Evolutionary conservation across 1,284 basidiomycete genomes (phyloP).

Genomic region (Heliocybe sulcata): DNA sequence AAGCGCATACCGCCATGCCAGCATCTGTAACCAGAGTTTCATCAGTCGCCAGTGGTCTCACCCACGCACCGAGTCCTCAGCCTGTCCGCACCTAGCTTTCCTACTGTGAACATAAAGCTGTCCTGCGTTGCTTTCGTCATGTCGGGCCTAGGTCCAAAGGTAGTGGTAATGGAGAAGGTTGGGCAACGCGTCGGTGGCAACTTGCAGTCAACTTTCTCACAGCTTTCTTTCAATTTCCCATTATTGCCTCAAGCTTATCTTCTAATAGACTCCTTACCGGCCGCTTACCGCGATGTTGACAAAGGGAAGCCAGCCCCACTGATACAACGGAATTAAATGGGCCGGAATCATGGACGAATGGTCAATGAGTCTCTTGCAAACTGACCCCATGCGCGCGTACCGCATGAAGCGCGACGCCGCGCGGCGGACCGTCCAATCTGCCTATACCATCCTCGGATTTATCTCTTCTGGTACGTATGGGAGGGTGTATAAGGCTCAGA

Average conservation of each 20-base stretch:
- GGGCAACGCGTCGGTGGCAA: background rate
- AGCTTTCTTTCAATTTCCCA: background rate
- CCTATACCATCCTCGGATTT: constrained; percentile 93
- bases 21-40: constrained; percentile 43
- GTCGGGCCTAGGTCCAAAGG: background rate
- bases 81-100: constrained; percentile 52
- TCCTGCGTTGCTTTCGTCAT: constrained; percentile 34
- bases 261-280: no score
- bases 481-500: constrained; percentile 93
- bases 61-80: background rate
- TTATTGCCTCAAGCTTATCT: background rate
- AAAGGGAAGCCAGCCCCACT: no score
- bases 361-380: constrained; percentile 10
- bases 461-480: constrained; percentile 98
- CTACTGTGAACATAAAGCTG: constrained; percentile 63
- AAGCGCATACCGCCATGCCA: constrained; percentile 67
- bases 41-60: constrained; percentile 6
- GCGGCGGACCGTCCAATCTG: constrained; percentile 63
- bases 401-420: constrained; percentile 69
- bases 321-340: no score
- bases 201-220: background rate
- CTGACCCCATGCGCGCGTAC: constrained; percentile 81
- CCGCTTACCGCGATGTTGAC: no score
- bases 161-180: no score
- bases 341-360: constrained; percentile 27